phyloP scores from a whole-genome alignment of 106 monocot genomes.

The Allium cepa region DNA sequence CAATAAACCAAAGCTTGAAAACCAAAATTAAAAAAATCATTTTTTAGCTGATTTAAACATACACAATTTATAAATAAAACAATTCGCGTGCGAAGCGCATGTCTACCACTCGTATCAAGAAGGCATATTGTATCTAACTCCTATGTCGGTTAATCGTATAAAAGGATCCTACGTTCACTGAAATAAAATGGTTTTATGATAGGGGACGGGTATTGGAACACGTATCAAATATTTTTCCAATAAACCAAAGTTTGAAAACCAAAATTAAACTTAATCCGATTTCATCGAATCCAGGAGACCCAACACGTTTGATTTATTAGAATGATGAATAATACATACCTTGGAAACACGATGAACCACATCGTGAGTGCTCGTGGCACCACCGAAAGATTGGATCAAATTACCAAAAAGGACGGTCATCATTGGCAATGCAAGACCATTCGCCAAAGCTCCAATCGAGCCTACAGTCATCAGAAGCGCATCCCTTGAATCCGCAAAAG shows the following conservation, averaged over 20 bases:
- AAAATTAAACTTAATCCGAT: no score
- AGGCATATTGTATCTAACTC: no score
- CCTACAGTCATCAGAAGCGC: conserved; percentile 41
- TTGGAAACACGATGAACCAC: conserved; percentile 43
- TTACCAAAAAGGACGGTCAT: conserved; percentile 58
- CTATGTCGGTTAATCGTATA: no score
- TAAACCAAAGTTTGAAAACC: no score
- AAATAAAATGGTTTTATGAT: no score
- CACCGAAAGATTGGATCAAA: conserved; percentile 48
- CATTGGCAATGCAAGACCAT: conserved; percentile 45
- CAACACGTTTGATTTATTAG: background rate
- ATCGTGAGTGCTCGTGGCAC: conserved; percentile 17
- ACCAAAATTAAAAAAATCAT: background rate
- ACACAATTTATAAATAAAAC: no score
- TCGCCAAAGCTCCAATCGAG: conserved; percentile 31
- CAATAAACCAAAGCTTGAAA: background rate
- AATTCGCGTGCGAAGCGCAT: no score
- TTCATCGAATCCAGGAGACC: background rate
- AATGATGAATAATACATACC: conserved; percentile 15
- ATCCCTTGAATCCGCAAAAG: conserved; percentile 51
- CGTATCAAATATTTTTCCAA: no score
- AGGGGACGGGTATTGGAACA: no score
- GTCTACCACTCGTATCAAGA: no score
- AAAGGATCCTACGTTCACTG: no score
- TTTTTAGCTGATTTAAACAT: no score